Percentiles rank a stretch among this genome's conserved stretches.
Evolutionary conservation across 345 rosid species (phyloP).

Genomic region (Eucalyptus erythrocorys): DNA sequence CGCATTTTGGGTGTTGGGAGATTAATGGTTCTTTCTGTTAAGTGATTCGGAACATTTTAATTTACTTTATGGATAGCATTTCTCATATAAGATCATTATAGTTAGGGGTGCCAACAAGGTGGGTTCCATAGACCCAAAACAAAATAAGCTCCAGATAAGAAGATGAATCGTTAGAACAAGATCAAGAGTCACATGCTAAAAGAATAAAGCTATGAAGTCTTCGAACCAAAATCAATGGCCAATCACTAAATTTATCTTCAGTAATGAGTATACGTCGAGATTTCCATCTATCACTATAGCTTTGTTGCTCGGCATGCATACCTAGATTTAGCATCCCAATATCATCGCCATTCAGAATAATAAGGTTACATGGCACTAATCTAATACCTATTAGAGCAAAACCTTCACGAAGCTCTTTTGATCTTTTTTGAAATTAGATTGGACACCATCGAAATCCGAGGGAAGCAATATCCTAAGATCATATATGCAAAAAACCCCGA

Average conservation of each 20-base stretch:
- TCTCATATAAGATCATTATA: background rate
- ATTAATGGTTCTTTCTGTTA: background rate
- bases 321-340: background rate
- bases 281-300: background rate
- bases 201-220: background rate
- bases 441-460: background rate
- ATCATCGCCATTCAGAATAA: background rate
- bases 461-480: background rate
- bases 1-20: background rate
- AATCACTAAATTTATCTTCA: background rate
- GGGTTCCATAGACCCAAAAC: background rate
- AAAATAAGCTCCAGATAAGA: too few species aligned
- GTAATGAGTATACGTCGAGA: fast-evolving
- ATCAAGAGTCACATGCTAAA: background rate
- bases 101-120: background rate
- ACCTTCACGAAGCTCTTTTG: background rate
- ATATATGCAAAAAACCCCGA: too few species aligned
- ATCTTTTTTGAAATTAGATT: too few species aligned
- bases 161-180: background rate
- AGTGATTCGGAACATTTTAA: background rate
- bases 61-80: background rate
- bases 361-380: background rate
- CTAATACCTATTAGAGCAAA: background rate
- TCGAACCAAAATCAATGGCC: background rate
- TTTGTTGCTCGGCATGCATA: fast-evolving